Evolutionary conservation across 352 stramenopile genomes (phyloP), one percentile per base, ranked within the genome.

Genomic region (Phytophthora tubulina): DNA sequence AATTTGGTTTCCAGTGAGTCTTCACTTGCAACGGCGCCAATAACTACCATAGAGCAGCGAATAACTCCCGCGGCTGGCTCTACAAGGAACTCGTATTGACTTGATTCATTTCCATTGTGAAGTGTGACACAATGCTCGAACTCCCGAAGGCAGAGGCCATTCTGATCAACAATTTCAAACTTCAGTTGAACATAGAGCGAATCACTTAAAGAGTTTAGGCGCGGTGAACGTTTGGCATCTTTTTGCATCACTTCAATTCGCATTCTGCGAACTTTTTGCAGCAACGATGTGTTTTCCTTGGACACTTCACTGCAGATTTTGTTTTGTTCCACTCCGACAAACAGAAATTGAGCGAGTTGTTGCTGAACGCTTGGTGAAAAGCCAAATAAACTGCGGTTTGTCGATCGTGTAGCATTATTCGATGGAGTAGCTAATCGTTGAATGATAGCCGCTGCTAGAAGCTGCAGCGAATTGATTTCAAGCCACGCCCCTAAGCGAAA

Each of bases 311-410:
- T 3, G 5, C 1, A 13, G 8, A 13, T 11, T 17, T 46, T 44
- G 31, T 33, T 42, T 51, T 79, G 17, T 13, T 17, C 10, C 15
- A 63, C 11, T 41, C 56, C 76, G 11, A 72, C 64, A 54, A 81
- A 77, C 7, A 83, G 45, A 44, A 63, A 72, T 3, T 67, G 70
- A n/a, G 76, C 70, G 17, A 83, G 73, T 15, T 83, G 76, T 17
- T 78, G 64, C 14, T 83, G 73, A 9, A 73, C 53, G 36, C 44
- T 83, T 11, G 70, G 69, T 2, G 42, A 51, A 45, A 83, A 83
- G 27, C 30, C 11, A 33, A 75, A 75, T 8, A 75, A 38, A 13
- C 32, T 61, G 35, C n/a, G 36, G 3, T 8, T 33, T 49, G 11
- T 21, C 17, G 14, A 15, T 41, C 6, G 17, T 3, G 21, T 11